phyloP scores from a whole-genome alignment of 106 monocot genomes.

The Alisma plantagoaquatica region DNA sequence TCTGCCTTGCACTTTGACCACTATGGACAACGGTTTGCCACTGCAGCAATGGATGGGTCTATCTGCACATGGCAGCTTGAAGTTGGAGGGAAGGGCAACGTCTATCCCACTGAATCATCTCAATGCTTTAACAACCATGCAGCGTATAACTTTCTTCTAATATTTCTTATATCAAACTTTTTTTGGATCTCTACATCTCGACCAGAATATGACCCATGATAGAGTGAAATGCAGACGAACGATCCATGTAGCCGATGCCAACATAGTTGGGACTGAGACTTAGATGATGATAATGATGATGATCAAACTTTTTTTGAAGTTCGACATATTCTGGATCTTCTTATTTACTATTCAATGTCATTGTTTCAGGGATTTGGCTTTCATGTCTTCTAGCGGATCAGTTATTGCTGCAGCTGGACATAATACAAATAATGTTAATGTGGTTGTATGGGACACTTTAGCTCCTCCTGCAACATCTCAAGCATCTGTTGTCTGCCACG shows the following conservation, averaged over 20 bases:
- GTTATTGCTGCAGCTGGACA: constrained; percentile 84
- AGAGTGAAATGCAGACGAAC: too few species aligned
- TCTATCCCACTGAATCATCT: constrained; percentile 70
- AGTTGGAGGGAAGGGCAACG: constrained; percentile 85
- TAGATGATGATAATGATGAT: too few species aligned
- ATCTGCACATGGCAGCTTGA: constrained; percentile 95
- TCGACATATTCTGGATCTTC: too few species aligned
- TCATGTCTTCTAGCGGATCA: constrained; percentile 74
- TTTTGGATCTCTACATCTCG: too few species aligned
- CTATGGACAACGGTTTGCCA: constrained; percentile 90
- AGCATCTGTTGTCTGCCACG: constrained; percentile 83
- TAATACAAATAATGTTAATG: constrained; percentile 61
- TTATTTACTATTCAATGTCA: too few species aligned
- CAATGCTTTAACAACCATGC: constrained; percentile 78
- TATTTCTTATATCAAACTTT: too few species aligned
- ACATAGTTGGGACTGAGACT: too few species aligned
- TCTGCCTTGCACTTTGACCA: constrained; percentile 73
- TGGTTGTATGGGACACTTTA: constrained; percentile 90
- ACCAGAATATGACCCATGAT: too few species aligned
- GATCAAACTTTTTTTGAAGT: too few species aligned
- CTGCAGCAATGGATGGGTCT: constrained; percentile 81
- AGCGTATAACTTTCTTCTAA: too few species aligned
- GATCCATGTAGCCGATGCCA: too few species aligned
- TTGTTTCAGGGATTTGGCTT: constrained; percentile 66
- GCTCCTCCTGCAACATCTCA: constrained; percentile 74